A percentile compares a stretch with the other conserved stretches of the same genome.
Evolutionary conservation across 257 asterid genomes (phyloP).

Genomic region (Solanum medicagineum): DNA sequence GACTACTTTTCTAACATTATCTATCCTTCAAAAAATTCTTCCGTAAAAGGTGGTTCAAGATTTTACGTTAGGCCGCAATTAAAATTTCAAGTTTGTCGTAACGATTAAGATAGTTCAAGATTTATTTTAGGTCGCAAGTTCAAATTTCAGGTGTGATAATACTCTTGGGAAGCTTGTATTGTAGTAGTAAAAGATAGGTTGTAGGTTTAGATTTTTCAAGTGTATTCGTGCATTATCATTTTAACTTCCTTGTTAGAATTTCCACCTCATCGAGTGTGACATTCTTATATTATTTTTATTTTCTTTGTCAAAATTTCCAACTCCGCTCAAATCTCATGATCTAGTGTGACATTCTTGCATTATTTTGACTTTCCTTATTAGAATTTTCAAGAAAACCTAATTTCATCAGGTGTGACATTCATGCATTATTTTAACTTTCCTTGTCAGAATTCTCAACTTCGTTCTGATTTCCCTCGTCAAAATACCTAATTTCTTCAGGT

Average conservation of each 20-base stretch:
- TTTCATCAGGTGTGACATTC: no score
- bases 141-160: background rate
- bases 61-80: background rate
- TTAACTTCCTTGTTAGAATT: background rate
- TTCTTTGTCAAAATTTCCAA: background rate
- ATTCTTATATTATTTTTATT: background rate
- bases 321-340: background rate
- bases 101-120: background rate
- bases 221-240: background rate
- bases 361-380: background rate
- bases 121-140: background rate
- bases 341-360: background rate
- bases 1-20: background rate
- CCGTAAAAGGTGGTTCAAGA: background rate
- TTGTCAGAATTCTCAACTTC: background rate
- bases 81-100: background rate
- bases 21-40: background rate
- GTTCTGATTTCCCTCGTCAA: background rate
- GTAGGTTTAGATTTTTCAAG: background rate
- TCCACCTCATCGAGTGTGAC: no score
- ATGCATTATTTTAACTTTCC: background rate
- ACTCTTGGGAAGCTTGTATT: no score
- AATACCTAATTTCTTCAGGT: background rate
- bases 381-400: background rate
- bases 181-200: no score